phyloP scores from a whole-genome alignment of 2,329 filamentous ascomycete genomes.

The Exophiala aquamarina region DNA sequence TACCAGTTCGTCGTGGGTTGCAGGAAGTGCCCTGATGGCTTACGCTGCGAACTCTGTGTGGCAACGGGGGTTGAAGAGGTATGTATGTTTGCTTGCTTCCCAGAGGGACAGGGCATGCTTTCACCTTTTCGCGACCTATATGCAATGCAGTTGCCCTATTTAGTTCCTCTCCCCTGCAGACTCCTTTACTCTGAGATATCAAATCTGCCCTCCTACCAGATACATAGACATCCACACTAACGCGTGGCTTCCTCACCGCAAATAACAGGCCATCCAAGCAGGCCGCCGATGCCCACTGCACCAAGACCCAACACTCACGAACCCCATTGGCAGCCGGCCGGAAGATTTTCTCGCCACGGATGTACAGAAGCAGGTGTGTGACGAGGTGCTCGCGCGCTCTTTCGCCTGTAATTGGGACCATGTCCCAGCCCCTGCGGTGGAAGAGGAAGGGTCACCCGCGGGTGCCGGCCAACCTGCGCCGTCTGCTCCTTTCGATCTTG shows the following conservation, averaged over 20 bases:
- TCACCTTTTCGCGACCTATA: too few species aligned
- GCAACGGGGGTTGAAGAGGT: slow-evolving; percentile 8
- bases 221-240: too few species aligned
- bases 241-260: background rate
- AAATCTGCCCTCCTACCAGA: background rate
- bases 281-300: slow-evolving; percentile 22
- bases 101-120: too few species aligned
- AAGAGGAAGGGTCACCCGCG: too few species aligned
- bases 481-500: too few species aligned
- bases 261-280: slow-evolving; percentile 13
- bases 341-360: slow-evolving; percentile 24
- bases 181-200: background rate
- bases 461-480: too few species aligned
- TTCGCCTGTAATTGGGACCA: slow-evolving; percentile 15
- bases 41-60: slow-evolving; percentile 19
- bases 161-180: background rate
- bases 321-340: slow-evolving; percentile 20
- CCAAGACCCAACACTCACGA: slow-evolving; percentile 14
- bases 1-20: slow-evolving; percentile 23
- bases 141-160: too few species aligned
- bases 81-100: slow-evolving; percentile 2
- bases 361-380: slow-evolving; percentile 16
- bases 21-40: slow-evolving; percentile 20
- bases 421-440: too few species aligned
- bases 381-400: slow-evolving; percentile 14